Base-by-base conservation (phyloP, 495 filamentous ascomycete genomes). In the Aspergillus taichungensis region DNA sequence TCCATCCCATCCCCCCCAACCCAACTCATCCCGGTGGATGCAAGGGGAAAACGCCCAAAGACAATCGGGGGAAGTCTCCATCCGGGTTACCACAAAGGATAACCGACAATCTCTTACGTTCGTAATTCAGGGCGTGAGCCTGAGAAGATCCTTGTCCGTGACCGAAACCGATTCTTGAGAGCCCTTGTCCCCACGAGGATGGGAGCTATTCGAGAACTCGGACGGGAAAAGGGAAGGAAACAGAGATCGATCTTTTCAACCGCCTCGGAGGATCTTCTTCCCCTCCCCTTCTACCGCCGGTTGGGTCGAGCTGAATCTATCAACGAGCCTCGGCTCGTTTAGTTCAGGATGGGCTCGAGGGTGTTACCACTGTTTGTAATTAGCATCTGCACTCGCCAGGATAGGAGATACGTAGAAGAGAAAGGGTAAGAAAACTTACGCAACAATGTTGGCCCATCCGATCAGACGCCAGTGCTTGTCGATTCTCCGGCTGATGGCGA, bases 401-500 rank as follows among this genome's bases (percentile, higher is more conserved):
- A 4, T 5, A 13, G n/a, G n/a, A 35, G 37, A 29, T 6, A 43
- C 8, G 27, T 31, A 33, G 35, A 1, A 10, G 39, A 43, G 3
- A 13, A 30, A 40, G 13, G 34, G 28, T 28, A 48, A 31, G 18
- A 30, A 37, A 33, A 79, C 77, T 73, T 72, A 80, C 77, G 75
- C 76, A 56, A 82, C 82, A 66, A 95, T 94, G 59, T 88, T 94
- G 37, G 89, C 89, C 90, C 91, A 95, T 55, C 91, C 90, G 53
- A 96, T 96, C 61, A 95, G 77, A 71, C 92, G 86, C 92, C 92
- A 97, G 70, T 96, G 91, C 80, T 96, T 96, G 61, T 98, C 92
- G 57, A 97, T 96, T 78, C 94, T 82, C 69, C 92, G 77, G 63
- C 80, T 86, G 62, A 98, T 76, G 33, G 92, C 94, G 61, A 98